Evolutionary conservation across 768 basidiomycete genomes (phyloP).

Genomic region (Bullera alba): DNA sequence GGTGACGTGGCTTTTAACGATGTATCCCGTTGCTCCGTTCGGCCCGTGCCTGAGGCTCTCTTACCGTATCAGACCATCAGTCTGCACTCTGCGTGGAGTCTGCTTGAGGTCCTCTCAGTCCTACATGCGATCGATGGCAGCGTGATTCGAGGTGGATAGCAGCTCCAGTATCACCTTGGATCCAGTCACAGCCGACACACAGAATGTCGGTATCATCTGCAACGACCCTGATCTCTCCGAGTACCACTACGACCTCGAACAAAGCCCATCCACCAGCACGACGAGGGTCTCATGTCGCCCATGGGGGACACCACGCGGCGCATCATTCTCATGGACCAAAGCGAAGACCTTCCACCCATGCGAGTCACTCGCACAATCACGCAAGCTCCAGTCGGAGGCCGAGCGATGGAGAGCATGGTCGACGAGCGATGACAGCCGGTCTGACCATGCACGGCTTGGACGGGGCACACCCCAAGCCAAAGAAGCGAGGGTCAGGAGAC

Average conservation of each 20-base stretch:
- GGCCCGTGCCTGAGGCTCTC: too few species aligned
- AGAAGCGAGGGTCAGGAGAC: constrained; percentile 19
- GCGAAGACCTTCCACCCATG: neutral
- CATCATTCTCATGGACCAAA: too few species aligned
- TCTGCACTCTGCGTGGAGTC: too few species aligned
- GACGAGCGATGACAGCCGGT: constrained; percentile 23
- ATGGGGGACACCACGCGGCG: neutral
- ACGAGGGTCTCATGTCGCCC: neutral
- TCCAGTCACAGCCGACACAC: too few species aligned
- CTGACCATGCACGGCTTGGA: constrained; percentile 30
- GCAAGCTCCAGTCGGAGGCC: neutral
- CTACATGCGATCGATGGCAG: too few species aligned
- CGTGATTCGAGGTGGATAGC: too few species aligned
- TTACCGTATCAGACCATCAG: too few species aligned
- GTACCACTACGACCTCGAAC: neutral
- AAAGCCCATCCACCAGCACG: neutral
- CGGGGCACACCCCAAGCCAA: constrained; percentile 4
- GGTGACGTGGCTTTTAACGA: too few species aligned
- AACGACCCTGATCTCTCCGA: constrained; percentile 20
- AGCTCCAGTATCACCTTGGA: too few species aligned
- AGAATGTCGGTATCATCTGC: constrained; percentile 19
- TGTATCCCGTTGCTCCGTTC: too few species aligned
- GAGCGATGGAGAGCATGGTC: neutral
- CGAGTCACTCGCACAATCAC: neutral
- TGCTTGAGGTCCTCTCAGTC: too few species aligned